Evolutionary conservation across 139 green algal species (phyloP), one percentile per base, ranked within the genome.

Genomic region (Chlorokybus atmophyticus): DNA sequence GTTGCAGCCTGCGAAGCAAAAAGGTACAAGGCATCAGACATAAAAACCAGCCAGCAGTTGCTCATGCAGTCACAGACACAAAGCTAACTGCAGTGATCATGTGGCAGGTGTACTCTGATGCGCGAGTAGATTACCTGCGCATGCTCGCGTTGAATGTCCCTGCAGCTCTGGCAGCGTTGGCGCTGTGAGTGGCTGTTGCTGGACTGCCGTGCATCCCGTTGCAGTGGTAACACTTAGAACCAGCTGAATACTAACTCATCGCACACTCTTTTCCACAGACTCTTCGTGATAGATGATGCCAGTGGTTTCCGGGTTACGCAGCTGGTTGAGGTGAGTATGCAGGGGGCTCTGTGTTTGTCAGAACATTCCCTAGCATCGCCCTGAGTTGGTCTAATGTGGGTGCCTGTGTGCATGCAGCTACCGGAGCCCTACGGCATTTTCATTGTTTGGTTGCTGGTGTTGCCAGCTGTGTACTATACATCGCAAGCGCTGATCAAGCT

Each of bases 81-180:
- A 41, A 14, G 17, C 26, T 35, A 44, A n/a, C 25, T 55, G 25
- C 25, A 52, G 48, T 14, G 14, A n/a, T 35, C 23, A n/a, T 44
- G 48, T 52, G 17, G 10, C 62, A 73, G 62, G 40, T 70, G 57
- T 57, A 66, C 52, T 72, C 53, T 27, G 68, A 76, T 64, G 31
- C 29, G 21, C 29, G 21, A 38, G 49, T 76, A 39, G 68, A 76
- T 53, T 76, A 76, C 58, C 27, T 76, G 17, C 32, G 42, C 5
- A 75, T 76, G 68, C 75, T 66, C 28, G 39, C 65, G 21, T 66
- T 76, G 29, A 72, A 77, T 47, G 26, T 76, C 7, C 68, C 68
- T 3, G 68, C 55, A 2, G 66, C 44, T 3, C 19, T 71, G 0
- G 21, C 71, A 7, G 29, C 68, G 0, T 52, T 77, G 0, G 29